Percentiles rank a stretch among this genome's conserved stretches.
phyloP scores from a whole-genome alignment of 768 basidiomycete species.

The Agrocybe pediades region DNA sequence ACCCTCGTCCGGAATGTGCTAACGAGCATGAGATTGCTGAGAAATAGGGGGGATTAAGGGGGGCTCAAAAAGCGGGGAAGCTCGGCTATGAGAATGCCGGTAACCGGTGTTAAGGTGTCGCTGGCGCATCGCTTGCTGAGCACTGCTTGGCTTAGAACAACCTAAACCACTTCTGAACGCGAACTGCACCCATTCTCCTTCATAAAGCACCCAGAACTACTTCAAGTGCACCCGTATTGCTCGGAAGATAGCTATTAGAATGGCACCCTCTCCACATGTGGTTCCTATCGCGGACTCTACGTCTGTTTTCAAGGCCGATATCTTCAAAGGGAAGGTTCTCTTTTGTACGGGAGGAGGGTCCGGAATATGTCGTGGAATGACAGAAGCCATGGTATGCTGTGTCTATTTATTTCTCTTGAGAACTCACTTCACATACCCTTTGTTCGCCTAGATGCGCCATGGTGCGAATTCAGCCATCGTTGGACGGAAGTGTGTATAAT shows the following conservation, averaged over 20 bases:
- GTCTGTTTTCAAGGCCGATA: constrained; percentile 69
- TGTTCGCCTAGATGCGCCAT: constrained; percentile 65
- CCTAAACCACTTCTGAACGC: background rate
- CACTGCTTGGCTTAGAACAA: background rate
- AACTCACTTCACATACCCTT: constrained; percentile 9
- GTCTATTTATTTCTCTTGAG: constrained; percentile 8
- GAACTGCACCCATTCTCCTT: background rate
- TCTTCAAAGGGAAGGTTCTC: constrained; percentile 90
- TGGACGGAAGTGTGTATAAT: constrained; percentile 73
- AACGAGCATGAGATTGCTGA: background rate
- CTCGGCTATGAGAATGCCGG: background rate
- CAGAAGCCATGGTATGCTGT: constrained; percentile 74
- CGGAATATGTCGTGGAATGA: constrained; percentile 92
- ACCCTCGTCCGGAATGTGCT: background rate
- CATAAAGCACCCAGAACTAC: background rate
- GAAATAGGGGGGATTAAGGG: background rate
- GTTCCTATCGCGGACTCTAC: constrained; percentile 55
- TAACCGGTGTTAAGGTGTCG: background rate
- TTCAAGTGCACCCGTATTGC: background rate
- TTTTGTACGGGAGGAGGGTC: constrained; percentile 92
- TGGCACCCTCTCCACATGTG: constrained; percentile 43
- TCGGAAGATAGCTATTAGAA: constrained; percentile 16
- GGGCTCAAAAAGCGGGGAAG: background rate
- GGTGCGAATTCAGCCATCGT: constrained; percentile 83
- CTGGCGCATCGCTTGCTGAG: background rate